Percentiles rank a stretch among this genome's conserved stretches.
These are phyloP conservation scores for Ciborinia camelliae DNA, from an alignment of 2,329 filamentous ascomycete genomes.

Conservation along the genomic window DNA sequence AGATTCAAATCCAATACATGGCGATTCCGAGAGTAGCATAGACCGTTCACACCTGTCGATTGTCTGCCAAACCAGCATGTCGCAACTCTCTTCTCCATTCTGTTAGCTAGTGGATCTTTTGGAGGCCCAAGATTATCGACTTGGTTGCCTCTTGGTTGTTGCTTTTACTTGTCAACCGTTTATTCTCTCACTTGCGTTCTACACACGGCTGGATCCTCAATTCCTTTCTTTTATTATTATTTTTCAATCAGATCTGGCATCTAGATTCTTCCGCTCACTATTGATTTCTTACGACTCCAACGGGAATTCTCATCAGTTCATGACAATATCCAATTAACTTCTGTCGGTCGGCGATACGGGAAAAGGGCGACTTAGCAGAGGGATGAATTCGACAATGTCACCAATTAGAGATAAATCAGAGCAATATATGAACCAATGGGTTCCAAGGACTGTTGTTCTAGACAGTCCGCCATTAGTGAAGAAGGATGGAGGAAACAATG, in stretches of 20 bases:
- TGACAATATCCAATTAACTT: constrained; percentile 26
- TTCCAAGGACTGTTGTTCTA: constrained; percentile 20
- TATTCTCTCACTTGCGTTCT: constrained; percentile 28
- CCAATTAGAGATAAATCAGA: constrained; percentile 30
- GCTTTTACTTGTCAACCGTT: constrained; percentile 21
- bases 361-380: constrained; percentile 28
- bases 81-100: constrained; percentile 20
- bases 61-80: constrained; percentile 13
- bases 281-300: constrained; percentile 18
- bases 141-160: constrained; percentile 27
- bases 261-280: constrained; percentile 4
- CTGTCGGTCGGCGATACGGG: constrained; percentile 29
- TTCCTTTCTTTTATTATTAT: constrained; percentile 24
- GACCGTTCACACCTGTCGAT: not conserved
- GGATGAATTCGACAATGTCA: constrained; percentile 37
- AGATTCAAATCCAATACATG: constrained; percentile 4
- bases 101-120: constrained; percentile 17
- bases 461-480: constrained; percentile 8
- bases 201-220: constrained; percentile 38
- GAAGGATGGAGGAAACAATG: constrained; percentile 15
- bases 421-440: constrained; percentile 21
- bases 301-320: constrained; percentile 22
- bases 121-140: constrained; percentile 21
- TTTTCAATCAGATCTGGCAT: constrained; percentile 22
- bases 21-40: constrained; percentile 14